phyloP scores from a whole-genome alignment of 148 eudicot species.

The Hydrangea macrophylla region DNA sequence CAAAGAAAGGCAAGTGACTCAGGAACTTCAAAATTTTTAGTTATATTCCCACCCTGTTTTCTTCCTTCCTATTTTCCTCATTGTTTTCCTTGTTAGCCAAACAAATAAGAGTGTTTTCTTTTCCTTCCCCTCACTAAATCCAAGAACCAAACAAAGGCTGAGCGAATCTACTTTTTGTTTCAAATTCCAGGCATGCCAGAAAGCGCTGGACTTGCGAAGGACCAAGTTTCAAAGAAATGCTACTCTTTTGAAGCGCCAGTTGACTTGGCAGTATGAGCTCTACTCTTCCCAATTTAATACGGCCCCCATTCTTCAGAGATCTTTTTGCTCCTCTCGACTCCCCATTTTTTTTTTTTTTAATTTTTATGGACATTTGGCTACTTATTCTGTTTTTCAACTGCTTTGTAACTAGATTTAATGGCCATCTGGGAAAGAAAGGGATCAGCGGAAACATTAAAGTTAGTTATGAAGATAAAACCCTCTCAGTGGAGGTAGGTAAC shows the following conservation, averaged over 20 bases:
- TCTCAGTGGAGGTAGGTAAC: slow-evolving; percentile 69
- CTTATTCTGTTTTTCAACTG: background rate
- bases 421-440: slow-evolving; percentile 83
- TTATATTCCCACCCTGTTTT: too few relatives aligned
- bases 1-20: too few relatives aligned
- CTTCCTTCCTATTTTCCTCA: too few relatives aligned
- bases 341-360: background rate
- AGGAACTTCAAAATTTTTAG: too few relatives aligned
- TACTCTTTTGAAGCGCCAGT: slow-evolving; percentile 59
- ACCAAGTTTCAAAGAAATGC: slow-evolving; percentile 69
- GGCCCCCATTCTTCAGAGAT: slow-evolving; percentile 1
- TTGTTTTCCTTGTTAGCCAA: too few relatives aligned
- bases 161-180: background rate
- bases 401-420: slow-evolving; percentile 63
- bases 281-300: slow-evolving; percentile 9
- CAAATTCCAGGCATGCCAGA: slow-evolving; percentile 50
- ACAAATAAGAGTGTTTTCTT: too few relatives aligned
- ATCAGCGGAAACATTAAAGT: slow-evolving; percentile 80
- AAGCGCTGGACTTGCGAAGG: slow-evolving; percentile 58
- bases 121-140: too few relatives aligned
- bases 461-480: slow-evolving; percentile 66
- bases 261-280: slow-evolving; percentile 81
- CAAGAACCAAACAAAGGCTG: too few relatives aligned
- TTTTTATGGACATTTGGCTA: too few relatives aligned
- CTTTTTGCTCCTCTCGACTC: slow-evolving; percentile 2